These are phyloP conservation scores for Saturnispora dispora DNA, from an alignment of 805 yeast species.

Conservation along the genomic window DNA sequence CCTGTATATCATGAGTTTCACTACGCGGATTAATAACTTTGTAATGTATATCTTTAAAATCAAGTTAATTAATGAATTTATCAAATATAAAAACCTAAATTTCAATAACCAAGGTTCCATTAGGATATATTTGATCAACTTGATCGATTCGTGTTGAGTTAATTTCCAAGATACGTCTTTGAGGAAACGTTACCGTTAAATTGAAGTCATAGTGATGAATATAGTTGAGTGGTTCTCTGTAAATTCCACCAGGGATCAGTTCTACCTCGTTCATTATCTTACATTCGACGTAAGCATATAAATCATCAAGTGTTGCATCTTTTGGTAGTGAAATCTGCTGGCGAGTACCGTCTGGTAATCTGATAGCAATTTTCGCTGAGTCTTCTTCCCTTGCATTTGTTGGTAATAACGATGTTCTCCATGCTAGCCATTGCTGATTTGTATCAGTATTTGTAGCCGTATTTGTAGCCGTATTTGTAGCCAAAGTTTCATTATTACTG, in stretches of 20 bases:
- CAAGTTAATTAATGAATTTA: neutral
- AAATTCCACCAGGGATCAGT: constrained; percentile 24
- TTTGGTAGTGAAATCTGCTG: constrained; percentile 40
- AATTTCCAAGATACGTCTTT: constrained; percentile 38
- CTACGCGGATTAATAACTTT: neutral
- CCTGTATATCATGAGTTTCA: neutral
- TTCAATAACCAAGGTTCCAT: constrained; percentile 38
- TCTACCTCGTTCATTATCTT: constrained; percentile 18
- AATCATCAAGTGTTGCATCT: constrained; percentile 43
- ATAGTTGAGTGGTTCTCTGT: constrained; percentile 27
- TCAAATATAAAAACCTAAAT: neutral
- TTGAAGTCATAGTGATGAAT: constrained; percentile 40
- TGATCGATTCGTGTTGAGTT: constrained; percentile 30
- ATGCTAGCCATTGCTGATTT: constrained; percentile 34
- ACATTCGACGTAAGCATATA: constrained; percentile 66
- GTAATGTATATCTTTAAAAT: neutral
- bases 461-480: neutral
- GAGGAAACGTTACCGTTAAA: constrained; percentile 43
- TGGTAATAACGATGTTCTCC: constrained; percentile 32
- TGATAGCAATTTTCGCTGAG: constrained; percentile 58
- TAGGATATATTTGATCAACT: constrained; percentile 46
- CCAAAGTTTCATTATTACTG: constrained; percentile 32
- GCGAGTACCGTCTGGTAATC: constrained; percentile 57
- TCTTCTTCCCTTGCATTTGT: constrained; percentile 18
- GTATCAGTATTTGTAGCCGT: neutral